Base-by-base conservation (phyloP, 2,329 filamentous ascomycete genomes). In the Paramyrothecium sp. region DNA sequence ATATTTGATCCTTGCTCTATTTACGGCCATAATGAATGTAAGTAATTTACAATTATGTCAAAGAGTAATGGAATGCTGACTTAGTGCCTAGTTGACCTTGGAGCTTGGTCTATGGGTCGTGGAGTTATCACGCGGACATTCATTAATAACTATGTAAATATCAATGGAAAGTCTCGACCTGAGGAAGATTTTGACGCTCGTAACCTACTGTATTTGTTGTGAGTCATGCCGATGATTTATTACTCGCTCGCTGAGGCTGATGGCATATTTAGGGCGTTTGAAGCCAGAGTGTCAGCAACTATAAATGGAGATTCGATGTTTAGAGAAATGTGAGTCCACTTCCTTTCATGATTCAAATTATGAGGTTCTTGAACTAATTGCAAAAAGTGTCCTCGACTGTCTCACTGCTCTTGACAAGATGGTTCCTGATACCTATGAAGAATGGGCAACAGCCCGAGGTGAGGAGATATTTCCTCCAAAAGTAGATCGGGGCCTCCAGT, bases 11-110 rank as follows among this genome's bases (percentile, higher is more conserved):
- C 50, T 20, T 52, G 50, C n/a, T 51, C 48, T 21, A 51, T 51
- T 5, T 51, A 51, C n/a, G 48, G 48, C 17, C 48, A 51, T 26
- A 51, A 51, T 51, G 48, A 51, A 51, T 51, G 48, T 51, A 21
- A 26, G 48, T 51, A 10, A 11, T 10, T 22, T 16, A 16, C 33
- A 38, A 38, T 38, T 38, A 38, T 38, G 16, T 38, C 10, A 13
- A 13, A 16, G 48, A 51, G 5, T 13, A 51, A 51, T n/a, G 44
- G 10, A 17, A 10, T 10, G 16, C 44, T n/a, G 20, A 48, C 44
- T 11, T 26, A 13, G 26, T 21, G 11, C 11, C 10, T 33, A 52
- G 7, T 52, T 19, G 50, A 52, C 19, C 50, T 52, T 34, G 50
- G 50, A 3, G 50, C 34, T 7, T 52, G 50, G 50, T 52, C 50